Evolutionary conservation across 208 protist species (phyloP), one percentile per base, ranked within the genome.

Genomic region (Leishmania martiniquensis): DNA sequence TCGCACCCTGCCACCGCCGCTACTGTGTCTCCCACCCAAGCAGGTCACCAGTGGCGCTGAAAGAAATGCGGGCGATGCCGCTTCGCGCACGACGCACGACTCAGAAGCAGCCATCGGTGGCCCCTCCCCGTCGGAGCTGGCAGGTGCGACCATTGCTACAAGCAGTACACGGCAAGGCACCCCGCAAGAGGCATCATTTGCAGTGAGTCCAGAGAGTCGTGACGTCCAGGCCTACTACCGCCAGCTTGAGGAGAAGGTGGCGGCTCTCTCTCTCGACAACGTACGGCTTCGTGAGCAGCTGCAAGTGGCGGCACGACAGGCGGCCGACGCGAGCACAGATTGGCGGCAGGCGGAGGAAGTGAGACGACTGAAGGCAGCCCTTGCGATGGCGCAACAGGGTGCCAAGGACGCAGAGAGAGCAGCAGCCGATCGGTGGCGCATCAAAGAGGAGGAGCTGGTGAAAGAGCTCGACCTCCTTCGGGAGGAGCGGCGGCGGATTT

Each of bases 301-400:
- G 32, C 72, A 78, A 22, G 76, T 73, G 20, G 87, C 71, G 55
- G 89, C 88, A 52, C 80, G 84, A 1, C 84, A 86, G 34, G 80
- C 85, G 0, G 80, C 80, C 1, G 75, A 80, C 25, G 65, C 71
- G 2, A 42, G 69, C n/a, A 22, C 62, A 1, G 68, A 81, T 22
- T 70, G 68, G 68, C 57, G 74, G 17, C 84, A 94, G 45, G 85
- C 90, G 34, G 92, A 97, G 63, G 85, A 97, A 10, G 86, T 97
- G 32, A 68, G 89, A 37, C 87, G 25, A 15, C 78, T 92, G 62
- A 81, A 83, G 47, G 77, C 85, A 15, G 78, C 80, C 13, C 54
- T 92, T n/a, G 59, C 75, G 6, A 29, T 84, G 22, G 60, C 74
- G 55, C 57, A 85, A 60, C 54, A 69, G 12, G 34, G 78, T 6